phyloP scores from a whole-genome alignment of 2,329 filamentous ascomycete genomes.

The Truncatella angustata region DNA sequence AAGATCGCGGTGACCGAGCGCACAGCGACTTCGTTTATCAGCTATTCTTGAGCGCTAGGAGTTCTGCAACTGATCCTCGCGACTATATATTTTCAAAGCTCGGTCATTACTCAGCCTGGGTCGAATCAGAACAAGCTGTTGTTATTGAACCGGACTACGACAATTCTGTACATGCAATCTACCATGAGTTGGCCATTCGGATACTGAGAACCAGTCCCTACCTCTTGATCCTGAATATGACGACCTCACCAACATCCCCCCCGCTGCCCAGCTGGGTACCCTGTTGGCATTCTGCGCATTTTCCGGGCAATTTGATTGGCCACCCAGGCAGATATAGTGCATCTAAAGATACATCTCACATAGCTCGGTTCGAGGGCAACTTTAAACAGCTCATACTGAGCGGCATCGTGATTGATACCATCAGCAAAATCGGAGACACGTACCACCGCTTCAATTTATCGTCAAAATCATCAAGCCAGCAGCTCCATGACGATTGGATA shows the following conservation, averaged over 20 bases:
- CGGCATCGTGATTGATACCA: not conserved
- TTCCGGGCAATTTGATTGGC: not conserved
- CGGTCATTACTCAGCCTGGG: not conserved
- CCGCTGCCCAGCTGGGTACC: not conserved
- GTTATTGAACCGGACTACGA: constrained; percentile 6
- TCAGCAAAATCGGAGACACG: not conserved
- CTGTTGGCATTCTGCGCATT: not conserved
- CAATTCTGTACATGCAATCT: not conserved
- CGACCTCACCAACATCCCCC: not conserved
- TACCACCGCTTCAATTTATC: not conserved
- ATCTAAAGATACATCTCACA: not conserved
- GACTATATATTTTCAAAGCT: constrained; percentile 2
- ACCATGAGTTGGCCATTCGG: constrained; percentile 5
- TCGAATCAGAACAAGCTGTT: not conserved
- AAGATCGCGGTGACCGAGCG: not conserved
- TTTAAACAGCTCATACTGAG: not conserved
- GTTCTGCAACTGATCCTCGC: not conserved
- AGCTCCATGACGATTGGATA: not conserved
- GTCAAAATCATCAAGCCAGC: not conserved
- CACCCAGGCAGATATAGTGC: not conserved
- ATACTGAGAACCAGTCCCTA: not conserved
- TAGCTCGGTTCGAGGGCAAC: not conserved
- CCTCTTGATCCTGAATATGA: not conserved
- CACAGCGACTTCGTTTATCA: not conserved
- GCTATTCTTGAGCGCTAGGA: not conserved